Base-by-base conservation (phyloP, 2,329 filamentous ascomycete genomes). In the Apiospora malaysiana region DNA sequence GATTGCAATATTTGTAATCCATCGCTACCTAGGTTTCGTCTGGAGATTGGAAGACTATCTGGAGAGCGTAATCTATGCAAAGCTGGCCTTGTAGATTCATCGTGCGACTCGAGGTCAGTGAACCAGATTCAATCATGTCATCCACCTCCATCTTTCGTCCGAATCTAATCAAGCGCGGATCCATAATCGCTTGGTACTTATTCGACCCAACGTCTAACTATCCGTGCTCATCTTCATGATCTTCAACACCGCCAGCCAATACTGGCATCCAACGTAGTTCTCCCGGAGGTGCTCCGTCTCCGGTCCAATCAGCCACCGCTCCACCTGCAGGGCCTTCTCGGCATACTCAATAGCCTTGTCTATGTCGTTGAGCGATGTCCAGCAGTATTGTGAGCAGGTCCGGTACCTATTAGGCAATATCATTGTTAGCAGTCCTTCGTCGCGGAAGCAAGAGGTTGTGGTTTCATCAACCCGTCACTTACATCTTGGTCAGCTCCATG, bases 241-340 rank as follows among this genome's bases (percentile, higher is more conserved):
- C 18, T 45, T 14, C 12, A 67, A 4, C 23, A 6, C 18, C 16
- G 25, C 23, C 23, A 67, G 40, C 65, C 65, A 67, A 40, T 45
- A 67, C 42, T 67, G 12, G 25, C 43, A 25, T 43, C 40, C 40
- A 6, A 18, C n/a, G 12, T 18, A 6, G 40, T 46, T 45, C 43
- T 67, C 40, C 21, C 23, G 23, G 12, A 67, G 65, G 10, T 67
- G 65, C 65, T 67, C 23, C 18, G 65, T 67, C 65, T 67, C 65
- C 12, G 42, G 40, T 12, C 65, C 65, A 32, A 67, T 46, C 14
- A 67, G 65, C 14, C 65, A 67, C 1, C 10, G n/a, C 18, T 67
- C 65, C 4, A 67, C 27, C 0, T 67, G 40, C 14, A 67, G 12
- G 40, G 65, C 65, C 23, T 46, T 43, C 25, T 46, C 40, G n/a